Conservation (phyloP, 768 basidiomycete species). For the Serendipita sp. region DNA sequence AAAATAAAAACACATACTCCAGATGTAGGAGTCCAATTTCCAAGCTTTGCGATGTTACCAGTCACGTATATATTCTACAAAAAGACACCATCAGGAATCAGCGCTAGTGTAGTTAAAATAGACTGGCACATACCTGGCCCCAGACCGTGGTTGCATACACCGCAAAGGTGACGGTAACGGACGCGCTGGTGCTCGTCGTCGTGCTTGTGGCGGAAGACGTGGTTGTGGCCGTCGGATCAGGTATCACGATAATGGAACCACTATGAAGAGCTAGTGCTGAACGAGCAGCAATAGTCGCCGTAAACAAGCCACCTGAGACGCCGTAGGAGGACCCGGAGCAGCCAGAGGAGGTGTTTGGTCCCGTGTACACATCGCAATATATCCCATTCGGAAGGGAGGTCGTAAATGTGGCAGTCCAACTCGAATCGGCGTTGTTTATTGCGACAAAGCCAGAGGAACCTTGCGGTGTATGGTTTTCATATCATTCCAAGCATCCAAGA, state of each 20-base stretch:
- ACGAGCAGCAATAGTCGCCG: slow-evolving; percentile 32
- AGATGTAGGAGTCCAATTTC: slow-evolving; percentile 31
- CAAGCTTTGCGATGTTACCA: slow-evolving; percentile 40
- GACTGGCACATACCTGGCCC: slow-evolving; percentile 30
- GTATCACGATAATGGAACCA: slow-evolving; percentile 8
- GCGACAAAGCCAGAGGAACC: slow-evolving; percentile 43
- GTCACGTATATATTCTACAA: slow-evolving; percentile 42
- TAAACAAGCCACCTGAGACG: slow-evolving; percentile 33
- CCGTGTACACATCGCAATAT: slow-evolving; percentile 52
- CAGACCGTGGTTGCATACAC: slow-evolving; percentile 40
- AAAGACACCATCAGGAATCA: neutral
- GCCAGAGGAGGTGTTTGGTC: slow-evolving; percentile 22
- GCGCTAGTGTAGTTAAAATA: neutral
- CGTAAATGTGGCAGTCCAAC: slow-evolving; percentile 39
- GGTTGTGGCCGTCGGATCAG: neutral
- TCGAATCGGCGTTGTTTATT: slow-evolving; percentile 45
- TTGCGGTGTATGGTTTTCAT: slow-evolving; percentile 12
- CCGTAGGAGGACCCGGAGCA: slow-evolving; percentile 36
- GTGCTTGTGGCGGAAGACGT: slow-evolving; percentile 2
- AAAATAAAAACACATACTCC: slow-evolving; percentile 22
- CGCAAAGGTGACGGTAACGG: slow-evolving; percentile 30
- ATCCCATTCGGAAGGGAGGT: slow-evolving; percentile 40
- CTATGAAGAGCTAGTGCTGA: slow-evolving; percentile 22
- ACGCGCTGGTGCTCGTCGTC: neutral
- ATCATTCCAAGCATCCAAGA: neutral